Base-by-base conservation (phyloP, 1,139 yeast genomes). In the Diutina catenulata region DNA sequence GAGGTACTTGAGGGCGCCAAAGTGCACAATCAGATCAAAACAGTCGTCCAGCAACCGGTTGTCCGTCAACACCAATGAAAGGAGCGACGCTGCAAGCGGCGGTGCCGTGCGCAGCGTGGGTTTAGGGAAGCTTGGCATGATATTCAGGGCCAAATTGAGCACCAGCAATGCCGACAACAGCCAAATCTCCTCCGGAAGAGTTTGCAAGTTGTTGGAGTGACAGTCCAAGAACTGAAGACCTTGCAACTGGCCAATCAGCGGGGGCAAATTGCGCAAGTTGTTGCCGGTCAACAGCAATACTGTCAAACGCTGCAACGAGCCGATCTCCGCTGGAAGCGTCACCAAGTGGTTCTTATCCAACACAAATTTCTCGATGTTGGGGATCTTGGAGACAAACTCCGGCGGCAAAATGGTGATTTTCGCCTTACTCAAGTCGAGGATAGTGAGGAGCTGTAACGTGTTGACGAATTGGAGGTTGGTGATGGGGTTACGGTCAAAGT, bases 291-390 rank as follows among this genome's bases (percentile, higher is more conserved):
- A 67, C 5, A 94, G 82, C 35, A 91, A 61, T 43, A 74, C 74
- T 3, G 75, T 70, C 47, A 91, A 62, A 41, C 68, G 74, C 21
- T 63, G 60, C 47, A 91, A 66, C 3, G 59, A 52, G 1, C 81
- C 77, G 23, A 93, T 68, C 41, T 79, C 80, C 3, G 70, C 65
- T 0, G 98, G 96, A 20, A 91, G 57, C 19, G 75, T 69, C 4
- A 82, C 83, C 50, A 91, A 67, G 53, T 83, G 94, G 52, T 91
- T 91, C 49, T 80, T 78, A 56, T 86, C 94, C 45, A 91, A 60
- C 18, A 77, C 77, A 45, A 91, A 60, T 44, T 76, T 80, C 50
- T 84, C 95, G 39, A 87, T 64, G 43, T 75, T 73, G 0, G 81
- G 74, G 36, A 87, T 65, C 47, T 68, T 72, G 13, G 68, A 60